Evolutionary conservation across 495 filamentous ascomycete genomes (phyloP).

Genomic region (Margaritispora aquatica): DNA sequence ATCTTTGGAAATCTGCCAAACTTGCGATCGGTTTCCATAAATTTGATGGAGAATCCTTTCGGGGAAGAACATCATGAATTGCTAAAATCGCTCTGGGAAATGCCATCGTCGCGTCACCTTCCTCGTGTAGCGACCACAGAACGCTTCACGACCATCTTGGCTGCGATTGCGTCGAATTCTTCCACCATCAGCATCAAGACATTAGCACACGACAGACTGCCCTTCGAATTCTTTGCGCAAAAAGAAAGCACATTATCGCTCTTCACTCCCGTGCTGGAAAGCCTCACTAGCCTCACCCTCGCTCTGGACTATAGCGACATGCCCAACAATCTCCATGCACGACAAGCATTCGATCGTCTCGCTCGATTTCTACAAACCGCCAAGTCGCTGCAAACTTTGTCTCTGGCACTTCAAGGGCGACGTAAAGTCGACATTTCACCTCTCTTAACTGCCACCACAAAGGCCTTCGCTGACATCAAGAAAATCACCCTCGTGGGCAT

Average conservation of each 20-base stretch:
- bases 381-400: neutral
- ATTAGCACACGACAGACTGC: slow-evolving; percentile 16
- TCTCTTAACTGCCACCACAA: neutral
- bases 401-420: slow-evolving; percentile 7
- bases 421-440: slow-evolving; percentile 13
- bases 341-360: slow-evolving; percentile 11
- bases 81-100: slow-evolving; percentile 12
- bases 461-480: neutral
- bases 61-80: slow-evolving; percentile 9
- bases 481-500: slow-evolving; percentile 2
- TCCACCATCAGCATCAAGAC: neutral
- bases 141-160: slow-evolving; percentile 14
- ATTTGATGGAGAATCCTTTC: slow-evolving; percentile 12
- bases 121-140: slow-evolving; percentile 12
- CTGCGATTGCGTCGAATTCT: neutral
- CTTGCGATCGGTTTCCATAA: slow-evolving; percentile 10
- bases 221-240: slow-evolving; percentile 22
- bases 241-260: slow-evolving; percentile 2
- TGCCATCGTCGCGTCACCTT: slow-evolving; percentile 15
- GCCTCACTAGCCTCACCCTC: slow-evolving; percentile 10
- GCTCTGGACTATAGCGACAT: slow-evolving; percentile 15
- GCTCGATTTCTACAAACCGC: slow-evolving; percentile 3
- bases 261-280: slow-evolving; percentile 1
- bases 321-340: slow-evolving; percentile 13
- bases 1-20: slow-evolving; percentile 4